Percentiles rank a stretch among this genome's conserved stretches.
These are phyloP conservation scores for Hypoxylon sp. DNA, from an alignment of 2,329 filamentous ascomycete genomes.

Conservation along the genomic window DNA sequence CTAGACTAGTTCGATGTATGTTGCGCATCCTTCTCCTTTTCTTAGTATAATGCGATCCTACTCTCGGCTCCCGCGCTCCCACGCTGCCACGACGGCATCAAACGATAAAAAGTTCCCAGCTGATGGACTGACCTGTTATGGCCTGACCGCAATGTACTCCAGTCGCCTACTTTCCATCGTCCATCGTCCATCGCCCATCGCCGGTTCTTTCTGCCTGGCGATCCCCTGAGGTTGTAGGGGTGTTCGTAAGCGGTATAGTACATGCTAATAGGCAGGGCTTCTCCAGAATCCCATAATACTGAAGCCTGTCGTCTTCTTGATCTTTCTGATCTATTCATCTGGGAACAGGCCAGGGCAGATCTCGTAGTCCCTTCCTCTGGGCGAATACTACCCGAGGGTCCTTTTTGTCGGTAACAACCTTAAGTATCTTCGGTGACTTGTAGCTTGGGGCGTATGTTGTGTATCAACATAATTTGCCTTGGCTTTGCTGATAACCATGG, in stretches of 20 bases:
- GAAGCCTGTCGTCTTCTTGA: background rate
- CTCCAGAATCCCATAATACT: background rate
- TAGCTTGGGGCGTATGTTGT: constrained; percentile 3
- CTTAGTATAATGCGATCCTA: constrained; percentile 22
- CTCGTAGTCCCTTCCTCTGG: constrained; percentile 6
- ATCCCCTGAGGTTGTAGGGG: constrained; percentile 12
- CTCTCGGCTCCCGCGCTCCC: constrained; percentile 25
- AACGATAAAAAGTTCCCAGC: background rate
- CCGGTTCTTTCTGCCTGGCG: constrained; percentile 9
- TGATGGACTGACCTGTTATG: constrained; percentile 13
- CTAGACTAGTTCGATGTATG: constrained; percentile 7
- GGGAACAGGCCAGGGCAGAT: constrained; percentile 4
- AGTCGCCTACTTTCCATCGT: constrained; percentile 15
- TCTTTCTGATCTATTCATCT: constrained; percentile 1
- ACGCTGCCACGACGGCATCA: constrained; percentile 5
- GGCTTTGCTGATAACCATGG: constrained; percentile 6
- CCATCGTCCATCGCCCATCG: constrained; percentile 1
- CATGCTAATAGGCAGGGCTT: background rate
- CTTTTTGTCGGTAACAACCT: background rate
- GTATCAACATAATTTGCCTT: constrained; percentile 3
- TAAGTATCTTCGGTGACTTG: constrained; percentile 2
- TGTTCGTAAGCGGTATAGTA: constrained; percentile 13
- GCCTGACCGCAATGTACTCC: constrained; percentile 12
- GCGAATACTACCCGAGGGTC: constrained; percentile 10
- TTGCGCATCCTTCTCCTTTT: constrained; percentile 27